phyloP scores from a whole-genome alignment of 768 basidiomycete species.

The Boletus rubescentipes region DNA sequence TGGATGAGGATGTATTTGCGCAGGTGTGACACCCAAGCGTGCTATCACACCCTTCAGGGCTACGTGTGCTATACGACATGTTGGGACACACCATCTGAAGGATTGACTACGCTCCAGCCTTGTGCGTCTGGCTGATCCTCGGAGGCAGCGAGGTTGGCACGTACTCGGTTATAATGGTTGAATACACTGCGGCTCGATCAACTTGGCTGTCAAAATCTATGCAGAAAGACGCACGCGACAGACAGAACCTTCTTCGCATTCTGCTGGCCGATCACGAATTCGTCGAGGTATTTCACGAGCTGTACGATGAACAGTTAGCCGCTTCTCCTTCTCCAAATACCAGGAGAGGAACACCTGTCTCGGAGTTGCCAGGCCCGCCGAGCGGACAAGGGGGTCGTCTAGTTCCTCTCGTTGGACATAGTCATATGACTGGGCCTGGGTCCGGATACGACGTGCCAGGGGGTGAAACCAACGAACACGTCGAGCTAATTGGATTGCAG shows the following conservation, averaged over 20 bases:
- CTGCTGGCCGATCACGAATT: conserved; percentile 90
- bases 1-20: conserved; percentile 63
- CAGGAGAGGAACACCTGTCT: conserved; percentile 40
- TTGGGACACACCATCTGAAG: conserved; percentile 31
- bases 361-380: conserved; percentile 59
- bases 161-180: conserved; percentile 92
- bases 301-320: conserved; percentile 31
- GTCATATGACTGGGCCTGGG: conserved; percentile 55
- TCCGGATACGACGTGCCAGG: conserved; percentile 44
- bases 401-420: conserved; percentile 32
- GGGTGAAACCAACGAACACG: conserved; percentile 29
- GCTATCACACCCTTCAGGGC: conserved; percentile 24
- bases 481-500: conserved; percentile 21
- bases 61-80: not conserved
- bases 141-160: conserved; percentile 58
- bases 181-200: conserved; percentile 60
- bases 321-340: not conserved
- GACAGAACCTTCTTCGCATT: conserved; percentile 91
- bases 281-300: conserved; percentile 83
- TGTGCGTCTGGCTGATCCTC: conserved; percentile 37
- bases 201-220: not conserved
- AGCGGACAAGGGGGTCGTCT: conserved; percentile 36
- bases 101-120: conserved; percentile 27
- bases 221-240: conserved; percentile 72
- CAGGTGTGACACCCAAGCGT: conserved; percentile 47